These are phyloP conservation scores for Solanum chilense DNA, from an alignment of 257 asterid genomes.

Conservation along the genomic window DNA sequence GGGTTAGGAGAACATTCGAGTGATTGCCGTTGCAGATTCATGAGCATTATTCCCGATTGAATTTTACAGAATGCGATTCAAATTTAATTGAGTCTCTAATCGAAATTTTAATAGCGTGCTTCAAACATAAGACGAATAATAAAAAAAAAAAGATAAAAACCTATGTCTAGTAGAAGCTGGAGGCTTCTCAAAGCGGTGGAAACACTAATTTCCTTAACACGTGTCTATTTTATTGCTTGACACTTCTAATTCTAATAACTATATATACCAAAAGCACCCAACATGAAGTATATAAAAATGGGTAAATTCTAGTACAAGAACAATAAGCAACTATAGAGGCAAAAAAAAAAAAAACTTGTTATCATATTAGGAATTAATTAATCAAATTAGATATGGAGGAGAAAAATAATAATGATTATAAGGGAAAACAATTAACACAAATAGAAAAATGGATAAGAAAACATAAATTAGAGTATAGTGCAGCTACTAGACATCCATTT, in stretches of 20 bases:
- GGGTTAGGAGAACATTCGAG: no score
- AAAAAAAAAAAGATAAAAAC: accelerated
- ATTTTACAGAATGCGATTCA: accelerated
- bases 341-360: background rate
- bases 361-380: background rate
- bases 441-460: slow-evolving; percentile 48
- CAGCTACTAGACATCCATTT: slow-evolving; percentile 76
- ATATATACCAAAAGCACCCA: background rate
- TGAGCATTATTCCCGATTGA: no score
- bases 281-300: background rate
- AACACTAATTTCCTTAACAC: background rate
- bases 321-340: background rate
- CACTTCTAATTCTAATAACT: background rate
- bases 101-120: no score
- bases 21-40: no score
- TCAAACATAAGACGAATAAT: accelerated
- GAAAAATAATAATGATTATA: background rate
- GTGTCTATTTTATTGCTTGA: background rate
- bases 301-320: background rate
- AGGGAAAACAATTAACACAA: background rate
- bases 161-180: background rate
- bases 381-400: background rate
- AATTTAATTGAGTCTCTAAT: accelerated
- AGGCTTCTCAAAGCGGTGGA: background rate
- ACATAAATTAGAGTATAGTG: slow-evolving; percentile 29